These are phyloP conservation scores for Carex arenaria DNA, from an alignment of 202 grass and related monocot species.

Conservation along the genomic window DNA sequence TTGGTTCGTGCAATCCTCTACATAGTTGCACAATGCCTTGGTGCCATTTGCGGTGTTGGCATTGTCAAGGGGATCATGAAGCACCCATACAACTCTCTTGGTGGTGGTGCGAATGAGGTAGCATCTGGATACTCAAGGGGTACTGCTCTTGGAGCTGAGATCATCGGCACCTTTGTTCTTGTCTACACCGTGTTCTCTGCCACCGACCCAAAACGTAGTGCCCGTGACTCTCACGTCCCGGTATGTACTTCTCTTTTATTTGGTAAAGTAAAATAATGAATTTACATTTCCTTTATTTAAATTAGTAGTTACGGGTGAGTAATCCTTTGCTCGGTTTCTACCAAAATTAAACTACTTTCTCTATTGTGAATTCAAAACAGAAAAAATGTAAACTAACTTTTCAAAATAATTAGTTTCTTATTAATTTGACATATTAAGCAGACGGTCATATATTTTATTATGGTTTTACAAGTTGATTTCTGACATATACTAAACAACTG, in stretches of 20 bases:
- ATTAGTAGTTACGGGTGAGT: not conserved
- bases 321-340: not conserved
- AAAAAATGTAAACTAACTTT: no score
- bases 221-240: slow-evolving; percentile 56
- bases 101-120: slow-evolving; percentile 59
- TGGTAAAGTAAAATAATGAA: not conserved
- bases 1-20: slow-evolving; percentile 42
- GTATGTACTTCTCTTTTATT: not conserved
- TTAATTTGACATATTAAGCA: not conserved
- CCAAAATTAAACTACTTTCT: not conserved
- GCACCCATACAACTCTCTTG: slow-evolving; percentile 27
- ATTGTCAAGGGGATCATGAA: slow-evolving; percentile 56
- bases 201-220: slow-evolving; percentile 69
- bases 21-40: slow-evolving; percentile 47
- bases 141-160: slow-evolving; percentile 57
- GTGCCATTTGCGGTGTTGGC: slow-evolving; percentile 43
- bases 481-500: no score
- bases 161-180: slow-evolving; percentile 83
- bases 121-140: slow-evolving; percentile 37
- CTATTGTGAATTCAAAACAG: no score
- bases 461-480: not conserved
- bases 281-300: not conserved
- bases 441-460: not conserved
- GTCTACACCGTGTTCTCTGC: slow-evolving; percentile 79
- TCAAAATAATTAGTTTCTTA: not conserved